A percentile compares a stretch with the other conserved stretches of the same genome.
phyloP scores from a whole-genome alignment of 148 eudicot species.

The Mesembryanthemum crystallinum region DNA sequence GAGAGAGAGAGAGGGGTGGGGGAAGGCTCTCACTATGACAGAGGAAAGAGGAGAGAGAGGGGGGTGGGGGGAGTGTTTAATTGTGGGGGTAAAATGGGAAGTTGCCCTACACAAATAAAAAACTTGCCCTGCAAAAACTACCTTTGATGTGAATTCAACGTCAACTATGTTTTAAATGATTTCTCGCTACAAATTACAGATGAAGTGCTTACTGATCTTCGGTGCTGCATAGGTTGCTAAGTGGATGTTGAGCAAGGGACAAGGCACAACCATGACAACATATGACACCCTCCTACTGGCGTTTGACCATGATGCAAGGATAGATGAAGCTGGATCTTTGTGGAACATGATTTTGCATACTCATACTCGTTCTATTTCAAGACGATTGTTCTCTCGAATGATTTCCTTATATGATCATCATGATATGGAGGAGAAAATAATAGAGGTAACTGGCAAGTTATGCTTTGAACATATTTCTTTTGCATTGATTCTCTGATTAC shows the following conservation, averaged over 20 bases:
- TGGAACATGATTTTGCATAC: constrained; percentile 91
- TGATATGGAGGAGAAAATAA: constrained; percentile 51
- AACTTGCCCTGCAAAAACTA: too few species aligned
- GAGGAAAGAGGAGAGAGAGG: too few species aligned
- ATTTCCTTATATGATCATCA: constrained; percentile 84
- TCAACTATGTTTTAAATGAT: not conserved
- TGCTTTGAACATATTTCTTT: not conserved
- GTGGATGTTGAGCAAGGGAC: constrained; percentile 98
- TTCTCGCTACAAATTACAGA: not conserved
- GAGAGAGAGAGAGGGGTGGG: too few species aligned
- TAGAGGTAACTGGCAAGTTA: constrained; percentile 51
- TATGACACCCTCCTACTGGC: constrained; percentile 74
- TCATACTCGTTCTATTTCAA: constrained; percentile 77
- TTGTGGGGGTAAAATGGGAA: too few species aligned
- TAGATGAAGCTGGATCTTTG: constrained; percentile 81
- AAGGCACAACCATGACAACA: constrained; percentile 93
- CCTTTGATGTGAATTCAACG: not conserved
- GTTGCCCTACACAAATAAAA: too few species aligned
- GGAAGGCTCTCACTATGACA: too few species aligned
- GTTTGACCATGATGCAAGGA: constrained; percentile 64
- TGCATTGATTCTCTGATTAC: not conserved
- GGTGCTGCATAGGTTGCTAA: constrained; percentile 60
- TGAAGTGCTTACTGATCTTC: constrained; percentile 6
- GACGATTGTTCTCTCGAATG: constrained; percentile 77
- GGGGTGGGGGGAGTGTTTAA: too few species aligned